These are phyloP conservation scores for Suhomyces wounanorum DNA, from an alignment of 1,139 yeast species.

Conservation along the genomic window DNA sequence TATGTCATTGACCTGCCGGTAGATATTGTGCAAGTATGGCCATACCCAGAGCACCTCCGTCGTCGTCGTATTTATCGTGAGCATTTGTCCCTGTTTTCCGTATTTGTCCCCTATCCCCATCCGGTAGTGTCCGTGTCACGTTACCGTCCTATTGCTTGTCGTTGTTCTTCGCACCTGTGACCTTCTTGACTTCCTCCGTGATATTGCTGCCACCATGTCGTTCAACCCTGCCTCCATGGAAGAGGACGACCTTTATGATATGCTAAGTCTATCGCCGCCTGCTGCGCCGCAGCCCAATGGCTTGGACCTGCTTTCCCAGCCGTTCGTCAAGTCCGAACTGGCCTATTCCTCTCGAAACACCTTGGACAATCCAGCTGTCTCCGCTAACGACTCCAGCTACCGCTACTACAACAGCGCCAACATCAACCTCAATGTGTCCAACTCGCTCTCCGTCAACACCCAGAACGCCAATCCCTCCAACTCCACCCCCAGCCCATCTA, in stretches of 20 bases:
- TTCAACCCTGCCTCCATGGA: conserved; percentile 4
- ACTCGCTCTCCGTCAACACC: conserved; percentile 3
- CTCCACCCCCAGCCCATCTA: conserved; percentile 11
- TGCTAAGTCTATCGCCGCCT: conserved; percentile 17
- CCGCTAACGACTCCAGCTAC: neutral
- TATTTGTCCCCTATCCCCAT: neutral
- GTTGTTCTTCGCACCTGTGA: neutral
- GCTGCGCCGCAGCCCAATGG: neutral
- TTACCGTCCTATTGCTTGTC: neutral
- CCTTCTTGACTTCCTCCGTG: neutral
- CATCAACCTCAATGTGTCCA: conserved; percentile 4
- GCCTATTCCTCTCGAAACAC: neutral
- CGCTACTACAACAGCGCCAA: neutral
- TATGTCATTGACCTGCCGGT: conserved; percentile 4
- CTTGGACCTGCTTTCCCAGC: conserved; percentile 4
- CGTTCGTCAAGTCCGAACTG: conserved; percentile 1
- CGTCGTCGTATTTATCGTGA: neutral
- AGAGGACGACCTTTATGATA: conserved; percentile 16
- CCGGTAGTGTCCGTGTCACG: neutral
- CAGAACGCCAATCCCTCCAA: neutral
- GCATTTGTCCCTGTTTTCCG: neutral
- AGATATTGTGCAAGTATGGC: neutral
- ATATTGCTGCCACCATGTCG: conserved; percentile 2
- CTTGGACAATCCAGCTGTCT: neutral
- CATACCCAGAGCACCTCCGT: neutral